Evolutionary conservation across 2,329 filamentous ascomycete genomes (phyloP).

Genomic region (Coniella vitis): DNA sequence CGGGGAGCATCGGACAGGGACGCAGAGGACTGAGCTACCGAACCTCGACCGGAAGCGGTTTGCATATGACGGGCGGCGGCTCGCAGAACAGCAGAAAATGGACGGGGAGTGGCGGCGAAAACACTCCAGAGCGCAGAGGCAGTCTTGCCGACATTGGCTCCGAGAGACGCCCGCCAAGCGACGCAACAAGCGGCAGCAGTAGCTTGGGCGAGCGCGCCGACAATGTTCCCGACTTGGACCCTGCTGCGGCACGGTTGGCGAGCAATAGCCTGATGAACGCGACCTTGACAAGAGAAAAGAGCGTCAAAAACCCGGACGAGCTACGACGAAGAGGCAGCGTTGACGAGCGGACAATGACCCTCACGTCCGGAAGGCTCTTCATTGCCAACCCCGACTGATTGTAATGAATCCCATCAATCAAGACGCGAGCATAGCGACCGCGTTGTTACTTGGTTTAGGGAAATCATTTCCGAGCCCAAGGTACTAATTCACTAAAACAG

Average conservation of each 20-base stretch:
- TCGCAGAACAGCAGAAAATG: constrained; percentile 15
- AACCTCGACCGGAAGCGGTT: constrained; percentile 31
- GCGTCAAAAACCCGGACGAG: constrained; percentile 62
- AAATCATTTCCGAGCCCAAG: too few relatives aligned
- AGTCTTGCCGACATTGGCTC: constrained; percentile 42
- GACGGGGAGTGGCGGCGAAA: constrained; percentile 14
- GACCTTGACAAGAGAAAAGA: constrained; percentile 56
- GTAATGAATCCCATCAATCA: neutral
- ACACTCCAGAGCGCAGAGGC: constrained; percentile 48
- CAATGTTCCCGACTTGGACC: constrained; percentile 47
- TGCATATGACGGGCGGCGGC: constrained; percentile 15
- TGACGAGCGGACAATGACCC: constrained; percentile 72
- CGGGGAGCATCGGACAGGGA: constrained; percentile 32
- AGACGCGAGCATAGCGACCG: neutral
- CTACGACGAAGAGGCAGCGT: constrained; percentile 72
- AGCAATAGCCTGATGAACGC: constrained; percentile 45
- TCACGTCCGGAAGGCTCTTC: constrained; percentile 66
- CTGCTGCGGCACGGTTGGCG: constrained; percentile 42
- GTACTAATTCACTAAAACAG: neutral
- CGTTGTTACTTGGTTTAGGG: too few relatives aligned
- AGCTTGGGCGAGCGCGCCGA: constrained; percentile 57
- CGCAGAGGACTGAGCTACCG: constrained; percentile 44
- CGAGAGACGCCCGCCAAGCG: constrained; percentile 30
- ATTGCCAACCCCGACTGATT: constrained; percentile 74
- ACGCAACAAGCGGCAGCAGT: constrained; percentile 43